A percentile compares a stretch with the other conserved stretches of the same genome.
Conservation (phyloP, 441 rosid species). For the Macaranga tanarius region DNA sequence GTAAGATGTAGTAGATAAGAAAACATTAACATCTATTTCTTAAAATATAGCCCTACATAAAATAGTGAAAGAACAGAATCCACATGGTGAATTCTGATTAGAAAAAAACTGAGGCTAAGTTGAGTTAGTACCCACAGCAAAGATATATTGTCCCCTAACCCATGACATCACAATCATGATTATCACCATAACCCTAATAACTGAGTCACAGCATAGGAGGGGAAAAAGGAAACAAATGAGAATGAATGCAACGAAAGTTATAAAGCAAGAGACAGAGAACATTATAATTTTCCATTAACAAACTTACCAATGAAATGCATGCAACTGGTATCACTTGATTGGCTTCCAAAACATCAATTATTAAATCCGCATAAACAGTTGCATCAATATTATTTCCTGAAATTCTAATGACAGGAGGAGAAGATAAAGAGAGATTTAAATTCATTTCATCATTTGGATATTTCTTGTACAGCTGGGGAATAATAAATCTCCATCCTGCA, state of each 20-base stretch:
- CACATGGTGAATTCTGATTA: too few species aligned
- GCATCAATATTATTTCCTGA: slow-evolving; percentile 64
- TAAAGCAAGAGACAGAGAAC: slow-evolving; percentile 1
- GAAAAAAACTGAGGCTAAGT: too few species aligned
- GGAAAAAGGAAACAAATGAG: not conserved
- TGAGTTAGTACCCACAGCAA: not conserved
- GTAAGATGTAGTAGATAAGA: too few species aligned
- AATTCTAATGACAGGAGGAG: slow-evolving; percentile 69
- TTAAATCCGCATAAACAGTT: slow-evolving; percentile 59
- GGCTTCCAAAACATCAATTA: slow-evolving; percentile 66
- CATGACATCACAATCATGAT: not conserved
- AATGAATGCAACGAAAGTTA: not conserved
- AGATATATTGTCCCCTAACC: not conserved
- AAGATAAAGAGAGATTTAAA: slow-evolving; percentile 69
- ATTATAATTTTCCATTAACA: not conserved
- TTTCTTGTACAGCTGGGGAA: slow-evolving; percentile 84
- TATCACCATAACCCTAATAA: not conserved
- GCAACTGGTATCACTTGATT: slow-evolving; percentile 77
- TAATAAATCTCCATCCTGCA: slow-evolving; percentile 80
- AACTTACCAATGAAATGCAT: slow-evolving; percentile 81
- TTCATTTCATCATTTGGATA: slow-evolving; percentile 85
- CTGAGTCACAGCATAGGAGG: too few species aligned
- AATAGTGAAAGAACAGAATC: too few species aligned
- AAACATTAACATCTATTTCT: too few species aligned
- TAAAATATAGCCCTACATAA: too few species aligned